Percentiles rank a stretch among this genome's conserved stretches.
Conservation (phyloP, 2,329 filamentous ascomycete species). For the Trichoderma sp. region DNA sequence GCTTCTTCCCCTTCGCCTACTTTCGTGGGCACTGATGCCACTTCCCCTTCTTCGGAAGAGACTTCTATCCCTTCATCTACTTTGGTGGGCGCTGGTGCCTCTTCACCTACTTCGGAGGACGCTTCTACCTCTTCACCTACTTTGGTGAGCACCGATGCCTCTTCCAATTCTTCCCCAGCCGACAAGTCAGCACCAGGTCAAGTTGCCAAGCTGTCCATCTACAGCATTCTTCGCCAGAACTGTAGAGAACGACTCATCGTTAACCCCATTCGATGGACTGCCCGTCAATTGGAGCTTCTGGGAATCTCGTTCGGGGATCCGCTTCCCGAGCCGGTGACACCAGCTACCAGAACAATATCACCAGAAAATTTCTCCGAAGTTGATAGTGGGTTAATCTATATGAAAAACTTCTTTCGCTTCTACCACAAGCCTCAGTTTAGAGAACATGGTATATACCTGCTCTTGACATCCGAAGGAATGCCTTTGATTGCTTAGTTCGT, state of each 20-base stretch:
- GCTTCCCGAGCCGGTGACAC: background rate
- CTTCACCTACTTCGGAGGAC: background rate
- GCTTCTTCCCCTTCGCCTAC: background rate
- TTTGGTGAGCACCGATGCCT: too few species aligned
- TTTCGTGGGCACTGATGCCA: too few species aligned
- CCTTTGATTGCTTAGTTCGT: background rate
- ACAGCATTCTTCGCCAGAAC: background rate
- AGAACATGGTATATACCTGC: background rate
- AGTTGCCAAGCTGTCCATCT: background rate
- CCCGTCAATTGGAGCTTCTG: conserved; percentile 2
- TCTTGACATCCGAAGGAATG: background rate
- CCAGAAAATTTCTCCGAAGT: background rate
- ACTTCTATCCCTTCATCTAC: too few species aligned
- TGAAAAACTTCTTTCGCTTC: background rate
- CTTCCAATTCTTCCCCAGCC: background rate
- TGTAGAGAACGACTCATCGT: background rate
- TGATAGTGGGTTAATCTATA: background rate
- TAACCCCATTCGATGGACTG: background rate
- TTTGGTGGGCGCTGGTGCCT: background rate
- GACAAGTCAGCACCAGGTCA: background rate
- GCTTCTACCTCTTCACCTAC: background rate
- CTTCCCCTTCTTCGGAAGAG: background rate
- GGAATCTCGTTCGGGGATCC: background rate
- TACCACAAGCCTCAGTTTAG: background rate
- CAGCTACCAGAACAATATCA: background rate